Percentiles rank a stretch among this genome's conserved stretches.
Conservation (phyloP, 2,329 filamentous ascomycete genomes). For the Chaetomium strumarium region DNA sequence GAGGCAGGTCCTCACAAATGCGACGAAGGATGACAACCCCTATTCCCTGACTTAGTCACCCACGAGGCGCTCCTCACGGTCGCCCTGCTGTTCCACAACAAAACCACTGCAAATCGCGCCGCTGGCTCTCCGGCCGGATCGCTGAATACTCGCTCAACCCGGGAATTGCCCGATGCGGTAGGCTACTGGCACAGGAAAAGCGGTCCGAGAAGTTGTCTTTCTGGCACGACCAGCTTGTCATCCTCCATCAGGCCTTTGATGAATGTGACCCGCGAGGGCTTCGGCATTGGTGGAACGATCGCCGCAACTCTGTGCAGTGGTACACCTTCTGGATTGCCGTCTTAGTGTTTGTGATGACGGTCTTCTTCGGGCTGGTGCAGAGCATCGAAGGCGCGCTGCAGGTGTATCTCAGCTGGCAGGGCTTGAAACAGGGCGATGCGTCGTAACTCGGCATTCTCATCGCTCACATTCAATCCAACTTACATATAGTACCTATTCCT, state of each 20-base stretch:
- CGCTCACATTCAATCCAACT: no score
- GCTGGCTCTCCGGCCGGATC: not conserved
- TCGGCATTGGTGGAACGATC: slow-evolving; percentile 39
- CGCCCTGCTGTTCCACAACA: slow-evolving; percentile 1
- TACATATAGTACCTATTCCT: no score
- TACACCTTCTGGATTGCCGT: slow-evolving; percentile 41
- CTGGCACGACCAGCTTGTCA: slow-evolving; percentile 39
- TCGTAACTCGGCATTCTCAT: no score
- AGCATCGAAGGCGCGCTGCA: slow-evolving; percentile 24
- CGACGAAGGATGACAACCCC: not conserved
- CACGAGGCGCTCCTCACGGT: slow-evolving; percentile 1
- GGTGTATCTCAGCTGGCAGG: not conserved
- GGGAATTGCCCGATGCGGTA: not conserved
- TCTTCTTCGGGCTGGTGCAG: slow-evolving; percentile 38
- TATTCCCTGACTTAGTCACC: slow-evolving; percentile 1
- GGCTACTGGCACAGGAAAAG: not conserved
- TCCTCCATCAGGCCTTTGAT: slow-evolving; percentile 38
- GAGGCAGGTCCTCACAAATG: not conserved
- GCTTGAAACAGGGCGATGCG: no score
- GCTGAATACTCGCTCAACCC: not conserved
- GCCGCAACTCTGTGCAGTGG: slow-evolving; percentile 38
- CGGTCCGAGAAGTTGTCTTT: slow-evolving; percentile 26
- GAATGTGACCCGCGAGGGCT: slow-evolving; percentile 32
- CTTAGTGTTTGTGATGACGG: slow-evolving; percentile 30
- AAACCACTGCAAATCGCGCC: not conserved